Evolutionary conservation across 2,329 filamentous ascomycete genomes (phyloP), one percentile per base, ranked within the genome.

Genomic region (Penicillium sp.): DNA sequence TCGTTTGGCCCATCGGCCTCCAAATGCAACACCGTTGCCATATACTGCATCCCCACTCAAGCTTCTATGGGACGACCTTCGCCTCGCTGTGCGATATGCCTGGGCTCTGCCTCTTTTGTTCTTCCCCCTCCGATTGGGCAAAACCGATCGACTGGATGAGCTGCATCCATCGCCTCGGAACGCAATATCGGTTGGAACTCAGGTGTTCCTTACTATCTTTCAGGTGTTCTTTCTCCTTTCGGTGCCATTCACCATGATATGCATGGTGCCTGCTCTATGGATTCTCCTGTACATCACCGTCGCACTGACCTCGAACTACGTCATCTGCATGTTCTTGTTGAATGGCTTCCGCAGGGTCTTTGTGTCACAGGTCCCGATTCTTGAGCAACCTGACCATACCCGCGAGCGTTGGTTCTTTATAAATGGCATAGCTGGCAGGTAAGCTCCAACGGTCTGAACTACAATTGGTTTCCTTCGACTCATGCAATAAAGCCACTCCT

Each of bases 381-480:
- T 55, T 13, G 52, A 58, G 46, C 50, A 39, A 19, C 77, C 79
- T 0, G 79, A 68, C n/a, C 72, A 77, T 69, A 76, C 78, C 11
- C 79, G 85, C 52, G 90, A 93, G 74, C 83, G 87, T 66, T 93
- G 90, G 90, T 80, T 93, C n/a, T 93, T 90, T 68, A 73, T 93
- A 51, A 93, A 93, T 66, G 90, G 90, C 1, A 85, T 92, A 27
- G 84, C 65, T 11, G 67, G 70, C 51, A 65, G 68, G 67, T 70
- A 65, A 61, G 65, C 82, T 10, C 81, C n/a, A 1, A 41, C 11
- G 14, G 14, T 82, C 33, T 83, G 82, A 9, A 8, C 0, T 21
- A 14, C 1, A 3, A 35, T 22, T 1, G 1, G 1, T 13, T 21
- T 51, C 46, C 11, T 53, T 14, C 31, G 7, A 13, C 50, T 65